Evolutionary conservation across 116 monocot genomes (phyloP).

Genomic region (Cymodocea nodosa): DNA sequence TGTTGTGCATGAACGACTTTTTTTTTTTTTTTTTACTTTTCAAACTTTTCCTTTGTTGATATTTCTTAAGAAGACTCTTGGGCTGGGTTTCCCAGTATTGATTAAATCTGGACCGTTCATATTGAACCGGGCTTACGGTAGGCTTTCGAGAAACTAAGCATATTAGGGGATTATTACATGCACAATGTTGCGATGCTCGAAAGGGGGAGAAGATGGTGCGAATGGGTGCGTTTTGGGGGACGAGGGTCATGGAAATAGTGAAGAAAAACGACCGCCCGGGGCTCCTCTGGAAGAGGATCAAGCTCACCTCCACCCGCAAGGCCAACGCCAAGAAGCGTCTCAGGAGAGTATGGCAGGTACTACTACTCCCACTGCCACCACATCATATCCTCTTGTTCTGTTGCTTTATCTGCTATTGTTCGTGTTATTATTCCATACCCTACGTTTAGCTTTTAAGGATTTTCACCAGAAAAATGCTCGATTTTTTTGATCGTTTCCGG

Average conservation of each 20-base stretch:
- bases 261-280: slow-evolving; percentile 74
- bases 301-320: slow-evolving; percentile 93
- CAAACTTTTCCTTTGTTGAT: too few species aligned
- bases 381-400: too few species aligned
- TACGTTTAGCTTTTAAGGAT: not conserved
- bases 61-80: too few species aligned
- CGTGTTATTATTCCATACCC: not conserved
- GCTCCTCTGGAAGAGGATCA: slow-evolving; percentile 83
- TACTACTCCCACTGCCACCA: too few species aligned
- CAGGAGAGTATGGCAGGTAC: slow-evolving; percentile 80
- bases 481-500: not conserved
- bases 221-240: slow-evolving; percentile 54
- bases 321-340: slow-evolving; percentile 93
- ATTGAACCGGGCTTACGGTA: too few species aligned
- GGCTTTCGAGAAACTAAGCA: too few species aligned
- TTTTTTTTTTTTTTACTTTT: too few species aligned
- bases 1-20: too few species aligned
- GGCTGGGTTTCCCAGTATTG: too few species aligned
- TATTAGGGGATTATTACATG: too few species aligned
- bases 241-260: slow-evolving; percentile 63
- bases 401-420: not conserved
- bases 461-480: not conserved
- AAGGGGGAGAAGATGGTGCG: slow-evolving; percentile 4
- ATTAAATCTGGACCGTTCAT: too few species aligned
- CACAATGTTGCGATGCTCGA: too few species aligned